Evolutionary conservation across 805 yeast genomes (phyloP), one percentile per base, ranked within the genome.

Genomic region (Wickerhamomyces strasburgensis): DNA sequence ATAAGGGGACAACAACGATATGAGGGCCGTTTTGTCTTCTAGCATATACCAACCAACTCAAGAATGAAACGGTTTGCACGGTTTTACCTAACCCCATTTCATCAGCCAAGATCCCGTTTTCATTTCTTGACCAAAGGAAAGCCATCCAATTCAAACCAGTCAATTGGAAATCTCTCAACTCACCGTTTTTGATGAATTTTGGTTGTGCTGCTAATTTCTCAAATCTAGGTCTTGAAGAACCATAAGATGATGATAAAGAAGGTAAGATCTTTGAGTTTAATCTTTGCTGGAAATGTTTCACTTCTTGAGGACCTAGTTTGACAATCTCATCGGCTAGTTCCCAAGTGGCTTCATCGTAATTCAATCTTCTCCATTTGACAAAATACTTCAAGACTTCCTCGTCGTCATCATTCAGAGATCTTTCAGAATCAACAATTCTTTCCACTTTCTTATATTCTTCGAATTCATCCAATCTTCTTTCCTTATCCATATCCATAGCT

Each of bases 111-210:
- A 93, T 93, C 38, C 98, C 98, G 60, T 93, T 93, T 64, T 93
- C 97, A 61, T 90, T 86, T 53, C 97, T 76, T 4, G 96, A 86
- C 98, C 98, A 93, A 43, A 93, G 67, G 58, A 90, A 93, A 0
- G 98, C 98, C 98, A 93, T 93, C 99, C 99, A 93, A 62, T 93
- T 93, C 44, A 93, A 73, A 39, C 99, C 99, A 0, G 98, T 93
- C 59, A 93, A 72, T 67, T 93, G 99, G 74, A 93, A 93, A 65
- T 93, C 98, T 59, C 98, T 78, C 46, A 93, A 71, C 58, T 84
- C 93, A 34, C 97, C 96, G 54, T 83, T 80, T 57, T 88, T 88
- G 47, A 93, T 80, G 55, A 83, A 93, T 11, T 80, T 70, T 1
- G 99, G 99, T 62, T 93, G 99, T 37, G 72, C 72, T 19, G 74